Percentiles rank a stretch among this genome's conserved stretches.
Evolutionary conservation across 306 rosid species (phyloP).

Genomic region (Dalbergia cultrata): DNA sequence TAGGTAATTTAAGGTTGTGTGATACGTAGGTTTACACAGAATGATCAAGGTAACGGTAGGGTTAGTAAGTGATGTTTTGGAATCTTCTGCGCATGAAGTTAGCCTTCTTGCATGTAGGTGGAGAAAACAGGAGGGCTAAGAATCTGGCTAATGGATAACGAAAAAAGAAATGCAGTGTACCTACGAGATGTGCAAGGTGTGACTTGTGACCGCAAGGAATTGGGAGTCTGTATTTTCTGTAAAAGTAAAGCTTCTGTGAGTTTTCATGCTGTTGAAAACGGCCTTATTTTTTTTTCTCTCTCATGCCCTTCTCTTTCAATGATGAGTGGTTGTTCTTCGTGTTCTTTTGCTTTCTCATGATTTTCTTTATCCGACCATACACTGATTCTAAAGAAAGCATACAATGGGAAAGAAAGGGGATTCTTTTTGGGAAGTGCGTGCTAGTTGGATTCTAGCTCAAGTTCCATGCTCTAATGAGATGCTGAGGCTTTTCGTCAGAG

Average conservation of each 20-base stretch:
- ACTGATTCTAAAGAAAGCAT: no score
- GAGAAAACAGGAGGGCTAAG: constrained; percentile 36
- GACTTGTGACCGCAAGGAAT: constrained; percentile 7
- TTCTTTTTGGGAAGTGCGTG: no score
- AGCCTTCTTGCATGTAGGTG: constrained; percentile 40
- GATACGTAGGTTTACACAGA: not conserved
- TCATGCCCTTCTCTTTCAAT: no score
- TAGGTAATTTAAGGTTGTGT: not conserved
- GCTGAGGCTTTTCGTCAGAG: no score
- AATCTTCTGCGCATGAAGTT: constrained; percentile 44
- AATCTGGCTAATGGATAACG: constrained; percentile 25
- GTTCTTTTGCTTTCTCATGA: no score
- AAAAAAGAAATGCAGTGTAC: constrained; percentile 31
- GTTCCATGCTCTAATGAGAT: no score
- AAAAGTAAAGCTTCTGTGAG: constrained; percentile 47
- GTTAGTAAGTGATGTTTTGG: constrained; percentile 28
- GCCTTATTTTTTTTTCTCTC: not conserved
- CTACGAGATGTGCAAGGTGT: constrained; percentile 29
- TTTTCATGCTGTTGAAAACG: constrained; percentile 44
- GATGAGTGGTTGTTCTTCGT: no score
- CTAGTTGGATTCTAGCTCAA: no score
- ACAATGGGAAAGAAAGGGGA: no score
- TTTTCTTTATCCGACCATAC: no score
- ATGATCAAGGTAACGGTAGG: constrained; percentile 9
- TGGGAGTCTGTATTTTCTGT: constrained; percentile 35